A percentile compares a stretch with the other conserved stretches of the same genome.
phyloP scores from a whole-genome alignment of 441 rosid genomes.

The Arabidopsis lyrata region DNA sequence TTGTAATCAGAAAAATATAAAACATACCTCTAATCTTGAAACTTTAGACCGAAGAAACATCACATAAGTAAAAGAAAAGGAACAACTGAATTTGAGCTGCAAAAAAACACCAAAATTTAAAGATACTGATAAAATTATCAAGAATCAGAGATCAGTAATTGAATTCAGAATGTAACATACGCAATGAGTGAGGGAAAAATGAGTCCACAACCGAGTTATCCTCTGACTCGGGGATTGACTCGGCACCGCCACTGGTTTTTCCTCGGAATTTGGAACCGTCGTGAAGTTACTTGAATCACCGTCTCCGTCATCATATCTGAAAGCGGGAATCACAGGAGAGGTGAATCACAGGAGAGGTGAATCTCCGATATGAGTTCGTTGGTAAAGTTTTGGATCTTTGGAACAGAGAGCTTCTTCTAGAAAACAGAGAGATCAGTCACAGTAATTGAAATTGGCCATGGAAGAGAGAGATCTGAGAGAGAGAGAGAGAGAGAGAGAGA shows the following conservation, averaged over 20 bases:
- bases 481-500: slow-evolving; percentile 34
- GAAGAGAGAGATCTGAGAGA: slow-evolving; percentile 34
- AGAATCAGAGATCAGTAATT: not conserved
- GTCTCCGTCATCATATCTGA: slow-evolving; percentile 52
- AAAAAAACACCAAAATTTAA: slow-evolving; percentile 24
- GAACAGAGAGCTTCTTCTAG: slow-evolving; percentile 50
- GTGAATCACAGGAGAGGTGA: slow-evolving; percentile 70
- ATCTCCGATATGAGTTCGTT: slow-evolving; percentile 54
- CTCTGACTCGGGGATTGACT: slow-evolving; percentile 49
- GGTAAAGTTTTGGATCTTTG: slow-evolving; percentile 61
- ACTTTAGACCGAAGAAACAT: slow-evolving; percentile 60
- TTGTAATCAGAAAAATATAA: not conserved
- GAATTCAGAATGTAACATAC: slow-evolving; percentile 40
- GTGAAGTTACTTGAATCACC: slow-evolving; percentile 34
- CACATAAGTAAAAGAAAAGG: slow-evolving; percentile 56
- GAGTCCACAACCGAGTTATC: slow-evolving; percentile 49
- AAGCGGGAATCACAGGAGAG: slow-evolving; percentile 66
- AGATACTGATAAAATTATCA: not conserved
- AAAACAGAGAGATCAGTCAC: not conserved
- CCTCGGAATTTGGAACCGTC: slow-evolving; percentile 43
- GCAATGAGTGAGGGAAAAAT: slow-evolving; percentile 49
- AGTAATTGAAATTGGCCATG: not conserved
- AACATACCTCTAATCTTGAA: slow-evolving; percentile 69
- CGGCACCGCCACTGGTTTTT: slow-evolving; percentile 9
- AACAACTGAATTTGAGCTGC: slow-evolving; percentile 72